These are phyloP conservation scores for Lenzites betulinus DNA, from an alignment of 768 basidiomycete genomes.

Conservation along the genomic window DNA sequence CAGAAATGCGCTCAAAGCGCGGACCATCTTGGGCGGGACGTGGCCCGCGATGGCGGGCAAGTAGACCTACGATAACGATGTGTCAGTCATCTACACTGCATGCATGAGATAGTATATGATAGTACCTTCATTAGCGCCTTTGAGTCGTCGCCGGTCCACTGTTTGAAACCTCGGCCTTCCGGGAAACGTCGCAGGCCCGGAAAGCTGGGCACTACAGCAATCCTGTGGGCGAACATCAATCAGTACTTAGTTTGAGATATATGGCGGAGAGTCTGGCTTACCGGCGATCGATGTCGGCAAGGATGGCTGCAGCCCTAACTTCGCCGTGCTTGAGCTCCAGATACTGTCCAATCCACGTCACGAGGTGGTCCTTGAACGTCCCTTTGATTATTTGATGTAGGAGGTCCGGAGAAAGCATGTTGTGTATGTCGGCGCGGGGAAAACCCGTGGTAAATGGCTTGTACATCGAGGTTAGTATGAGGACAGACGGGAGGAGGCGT, in stretches of 20 bases:
- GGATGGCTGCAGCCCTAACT: background rate
- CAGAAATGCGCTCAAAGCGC: slow-evolving; percentile 17
- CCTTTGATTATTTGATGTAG: slow-evolving; percentile 31
- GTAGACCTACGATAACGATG: slow-evolving; percentile 21
- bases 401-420: slow-evolving; percentile 23
- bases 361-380: slow-evolving; percentile 29
- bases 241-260: no score
- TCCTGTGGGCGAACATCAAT: no score
- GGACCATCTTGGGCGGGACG: slow-evolving; percentile 21
- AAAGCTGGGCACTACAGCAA: slow-evolving; percentile 21
- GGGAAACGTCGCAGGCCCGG: slow-evolving; percentile 24
- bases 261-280: no score
- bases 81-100: no score
- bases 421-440: slow-evolving; percentile 27
- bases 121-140: slow-evolving; percentile 34
- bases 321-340: slow-evolving; percentile 3
- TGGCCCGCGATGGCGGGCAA: slow-evolving; percentile 25
- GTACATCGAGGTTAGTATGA: no score
- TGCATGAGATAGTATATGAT: background rate
- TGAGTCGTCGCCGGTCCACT: slow-evolving; percentile 33
- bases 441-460: slow-evolving; percentile 27
- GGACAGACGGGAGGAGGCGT: no score
- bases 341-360: slow-evolving; percentile 26
- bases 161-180: slow-evolving; percentile 29
- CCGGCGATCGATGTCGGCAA: slow-evolving; percentile 24